Base-by-base conservation (phyloP, 345 rosid genomes). In the Lumnitzera littorea region DNA sequence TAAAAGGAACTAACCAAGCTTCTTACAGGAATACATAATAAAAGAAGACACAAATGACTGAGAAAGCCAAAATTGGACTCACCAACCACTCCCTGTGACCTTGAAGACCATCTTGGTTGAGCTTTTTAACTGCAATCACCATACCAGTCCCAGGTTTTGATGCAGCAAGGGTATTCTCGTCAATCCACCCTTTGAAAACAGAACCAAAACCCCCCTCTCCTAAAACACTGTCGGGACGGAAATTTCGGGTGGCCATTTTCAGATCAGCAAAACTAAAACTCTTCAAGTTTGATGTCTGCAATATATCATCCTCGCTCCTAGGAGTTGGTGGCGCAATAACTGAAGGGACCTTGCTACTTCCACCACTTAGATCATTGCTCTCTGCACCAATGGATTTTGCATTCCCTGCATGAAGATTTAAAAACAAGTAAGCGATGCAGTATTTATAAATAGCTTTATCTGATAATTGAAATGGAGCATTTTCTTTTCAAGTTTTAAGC, bases 151-250 rank as follows among this genome's bases (percentile, higher is more conserved):
- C 94, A 50, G 94, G 84, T 75, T 86, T 86, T 66, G 87, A 3
- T 56, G 89, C 86, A 53, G 82, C 29, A 24, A 67, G 67, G 50
- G 94, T 68, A 56, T 78, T 62, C 70, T 75, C 80, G 67, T 84
- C 89, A 48, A 86, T 70, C 94, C 94, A 86, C 13, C 94, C 94
- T 67, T 86, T 86, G 49, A 81, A 84, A 52, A 86, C 94, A 0
- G 94, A 86, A 58, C 94, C 94, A 53, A 86, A 84, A 57, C 94
- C 89, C 55, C 94, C 94, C 74, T 86, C 94, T 56, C 94, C 94
- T 25, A 86, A 50, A 46, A 84, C 81, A 53, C 86, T 86, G 63
- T 86, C 94, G 0, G 87, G 83, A 43, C 89, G 85, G 55, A 86
- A 86, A 60, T 74, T 86, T 65, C 89, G 70, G 46, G 94, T 86